Evolutionary conservation across 2,329 filamentous ascomycete species (phyloP).

Genomic region (Ophiostoma angusticollis): DNA sequence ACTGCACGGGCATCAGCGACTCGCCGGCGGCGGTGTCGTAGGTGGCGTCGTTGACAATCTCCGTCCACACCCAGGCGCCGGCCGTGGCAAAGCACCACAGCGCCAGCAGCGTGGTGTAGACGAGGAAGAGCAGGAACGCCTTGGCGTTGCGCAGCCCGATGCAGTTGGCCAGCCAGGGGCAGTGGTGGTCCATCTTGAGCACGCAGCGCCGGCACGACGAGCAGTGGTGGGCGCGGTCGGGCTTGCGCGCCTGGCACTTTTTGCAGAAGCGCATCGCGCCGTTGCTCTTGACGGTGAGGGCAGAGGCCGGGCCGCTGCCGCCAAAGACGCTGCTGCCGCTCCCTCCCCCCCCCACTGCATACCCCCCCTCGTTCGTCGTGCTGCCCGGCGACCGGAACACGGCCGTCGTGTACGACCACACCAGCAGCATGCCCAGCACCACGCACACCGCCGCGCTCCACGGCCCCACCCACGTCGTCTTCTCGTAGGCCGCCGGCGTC

Average conservation of each 20-base stretch:
- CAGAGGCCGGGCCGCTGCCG: conserved; percentile 42
- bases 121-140: conserved; percentile 79
- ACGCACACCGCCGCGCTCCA: conserved; percentile 48
- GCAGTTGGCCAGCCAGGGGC: conserved; percentile 93
- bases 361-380: conserved; percentile 52
- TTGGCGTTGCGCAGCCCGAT: conserved; percentile 94
- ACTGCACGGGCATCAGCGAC: conserved; percentile 75
- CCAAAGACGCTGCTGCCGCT: too few relatives aligned
- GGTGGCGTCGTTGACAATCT: conserved; percentile 53
- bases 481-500: conserved; percentile 31
- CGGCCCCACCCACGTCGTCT: conserved; percentile 6
- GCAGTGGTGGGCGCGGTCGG: conserved; percentile 93
- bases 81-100: conserved; percentile 68
- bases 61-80: conserved; percentile 70
- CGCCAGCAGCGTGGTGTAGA: conserved; percentile 81
- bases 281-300: conserved; percentile 84
- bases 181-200: conserved; percentile 99
- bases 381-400: conserved; percentile 85
- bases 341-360: too few relatives aligned
- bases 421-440: conserved; percentile 63
- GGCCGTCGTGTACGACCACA: conserved; percentile 81
- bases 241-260: conserved; percentile 90
- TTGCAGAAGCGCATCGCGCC: conserved; percentile 87
- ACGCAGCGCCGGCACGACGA: conserved; percentile 89
- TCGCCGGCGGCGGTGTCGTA: conserved; percentile 56